phyloP scores from a whole-genome alignment of 805 yeast species.

The Candida khao-thaluensis region DNA sequence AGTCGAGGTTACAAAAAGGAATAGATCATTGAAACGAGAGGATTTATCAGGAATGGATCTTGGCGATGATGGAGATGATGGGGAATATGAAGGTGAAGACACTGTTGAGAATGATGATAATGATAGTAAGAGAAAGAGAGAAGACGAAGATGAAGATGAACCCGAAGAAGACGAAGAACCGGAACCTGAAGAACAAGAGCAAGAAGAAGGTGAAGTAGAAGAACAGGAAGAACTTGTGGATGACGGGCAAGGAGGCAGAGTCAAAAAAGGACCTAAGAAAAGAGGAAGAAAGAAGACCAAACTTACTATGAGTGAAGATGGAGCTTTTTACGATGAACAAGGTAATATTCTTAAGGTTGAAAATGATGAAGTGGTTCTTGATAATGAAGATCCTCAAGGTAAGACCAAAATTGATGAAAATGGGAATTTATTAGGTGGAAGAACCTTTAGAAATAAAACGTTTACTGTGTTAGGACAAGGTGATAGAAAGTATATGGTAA shows the following conservation, averaged over 20 bases:
- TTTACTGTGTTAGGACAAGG: slow-evolving; percentile 69
- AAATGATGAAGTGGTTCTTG: slow-evolving; percentile 76
- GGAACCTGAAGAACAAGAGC: slow-evolving; percentile 22
- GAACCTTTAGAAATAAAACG: slow-evolving; percentile 70
- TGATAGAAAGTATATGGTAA: slow-evolving; percentile 75
- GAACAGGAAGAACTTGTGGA: slow-evolving; percentile 16
- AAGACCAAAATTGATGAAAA: slow-evolving; percentile 64
- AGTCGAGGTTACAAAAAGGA: slow-evolving; percentile 2
- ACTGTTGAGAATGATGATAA: slow-evolving; percentile 17
- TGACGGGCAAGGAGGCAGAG: slow-evolving; percentile 6
- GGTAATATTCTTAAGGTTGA: slow-evolving; percentile 64
- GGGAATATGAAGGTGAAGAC: slow-evolving; percentile 20
- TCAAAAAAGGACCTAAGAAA: slow-evolving; percentile 31
- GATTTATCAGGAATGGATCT: slow-evolving; percentile 20
- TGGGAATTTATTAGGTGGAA: slow-evolving; percentile 70
- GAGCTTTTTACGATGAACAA: slow-evolving; percentile 54
- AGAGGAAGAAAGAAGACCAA: slow-evolving; percentile 45
- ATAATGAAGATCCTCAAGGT: slow-evolving; percentile 72
- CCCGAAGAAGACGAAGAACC: slow-evolving; percentile 21
- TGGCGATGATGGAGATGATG: slow-evolving; percentile 19
- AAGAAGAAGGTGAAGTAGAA: slow-evolving; percentile 23
- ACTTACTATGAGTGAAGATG: slow-evolving; percentile 36
- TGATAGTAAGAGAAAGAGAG: slow-evolving; percentile 20
- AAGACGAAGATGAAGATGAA: slow-evolving; percentile 16
- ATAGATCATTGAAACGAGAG: slow-evolving; percentile 9